Evolutionary conservation across 306 rosid species (phyloP), one percentile per base, ranked within the genome.

Genomic region (Cucurbita moschata): DNA sequence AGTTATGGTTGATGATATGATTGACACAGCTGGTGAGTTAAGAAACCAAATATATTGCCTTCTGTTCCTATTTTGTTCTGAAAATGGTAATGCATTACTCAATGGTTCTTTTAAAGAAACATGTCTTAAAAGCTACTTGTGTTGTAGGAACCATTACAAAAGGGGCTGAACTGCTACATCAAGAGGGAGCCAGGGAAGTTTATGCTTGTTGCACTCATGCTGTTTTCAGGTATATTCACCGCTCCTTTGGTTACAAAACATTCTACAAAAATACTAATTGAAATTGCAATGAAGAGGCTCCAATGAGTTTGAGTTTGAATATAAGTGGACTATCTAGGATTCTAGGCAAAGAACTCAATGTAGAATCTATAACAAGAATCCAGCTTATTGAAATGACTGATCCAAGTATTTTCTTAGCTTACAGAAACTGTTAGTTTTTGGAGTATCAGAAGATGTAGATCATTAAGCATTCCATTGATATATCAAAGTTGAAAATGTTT

Each of bases 1-100:
- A 2, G 95, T 94, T 56, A 94, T 91, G 99, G 89, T 91, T 81
- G 99, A 94, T 82, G 99, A 94, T 77, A 94, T 94, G 97, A 94
- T 94, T 76, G 99, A 94, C 88, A 94, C 99, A 55, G 99, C 97
- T 79, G 99, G 99, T 94, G 78, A 51, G 74, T 51, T 15, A 8
- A 69, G 74, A 50, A 65, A 69, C 10, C 35, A 1, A 6, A 47
- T 69, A 21, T 49, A 21, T 21, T 67, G 15, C 72, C 10, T 8
- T 21, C 40, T 67, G 39, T 30, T 30, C 35, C 35, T 30, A 30
- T 30, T 30, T 30, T 63, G 14, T 62, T 43, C 49, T 39, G 50
- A 63, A 40, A 38, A 37, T 62, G 49, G 50, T 4, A 14, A 14
- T 38, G 10, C 13, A 42, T 40, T 15, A 21, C 43, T 23, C n/a